Percentiles rank a stretch among this genome's conserved stretches.
Conservation (phyloP, 257 asterid genomes). For the Gentiana straminea region DNA sequence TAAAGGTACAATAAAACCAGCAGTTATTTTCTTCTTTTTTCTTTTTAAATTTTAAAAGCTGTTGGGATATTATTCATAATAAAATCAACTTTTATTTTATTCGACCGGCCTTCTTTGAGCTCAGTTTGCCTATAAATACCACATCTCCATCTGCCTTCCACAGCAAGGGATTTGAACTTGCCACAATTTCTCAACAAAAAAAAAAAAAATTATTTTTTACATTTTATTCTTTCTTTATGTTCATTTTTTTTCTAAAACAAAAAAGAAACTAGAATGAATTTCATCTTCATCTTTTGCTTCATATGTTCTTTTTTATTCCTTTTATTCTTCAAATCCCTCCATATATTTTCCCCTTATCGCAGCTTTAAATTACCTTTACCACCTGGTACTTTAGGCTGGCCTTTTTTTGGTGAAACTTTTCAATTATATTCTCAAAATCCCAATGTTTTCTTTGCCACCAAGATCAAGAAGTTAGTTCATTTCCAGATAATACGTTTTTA, state of each 20-base stretch:
- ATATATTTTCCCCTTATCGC: conserved; percentile 5
- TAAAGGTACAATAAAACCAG: too few relatives aligned
- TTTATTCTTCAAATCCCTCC: conserved; percentile 5
- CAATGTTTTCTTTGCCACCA: conserved; percentile 27
- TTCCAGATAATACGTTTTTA: not conserved
- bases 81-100: too few relatives aligned
- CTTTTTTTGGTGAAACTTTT: conserved; percentile 32
- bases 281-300: conserved; percentile 2
- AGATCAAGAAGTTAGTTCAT: conserved; percentile 25
- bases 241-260: not conserved
- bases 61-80: too few relatives aligned
- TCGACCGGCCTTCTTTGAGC: too few relatives aligned
- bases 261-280: conserved; percentile 12
- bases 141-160: too few relatives aligned
- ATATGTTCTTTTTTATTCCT: conserved; percentile 6
- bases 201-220: too few relatives aligned
- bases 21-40: too few relatives aligned
- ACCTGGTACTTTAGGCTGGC: conserved; percentile 38
- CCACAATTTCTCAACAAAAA: too few relatives aligned
- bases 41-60: too few relatives aligned
- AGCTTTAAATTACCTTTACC: conserved; percentile 19
- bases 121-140: too few relatives aligned
- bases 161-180: too few relatives aligned
- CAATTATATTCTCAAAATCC: conserved; percentile 32
- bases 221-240: too few relatives aligned